Percentiles rank a stretch among this genome's conserved stretches.
These are phyloP conservation scores for Senna siamea DNA, from an alignment of 306 rosid genomes.

Conservation along the genomic window DNA sequence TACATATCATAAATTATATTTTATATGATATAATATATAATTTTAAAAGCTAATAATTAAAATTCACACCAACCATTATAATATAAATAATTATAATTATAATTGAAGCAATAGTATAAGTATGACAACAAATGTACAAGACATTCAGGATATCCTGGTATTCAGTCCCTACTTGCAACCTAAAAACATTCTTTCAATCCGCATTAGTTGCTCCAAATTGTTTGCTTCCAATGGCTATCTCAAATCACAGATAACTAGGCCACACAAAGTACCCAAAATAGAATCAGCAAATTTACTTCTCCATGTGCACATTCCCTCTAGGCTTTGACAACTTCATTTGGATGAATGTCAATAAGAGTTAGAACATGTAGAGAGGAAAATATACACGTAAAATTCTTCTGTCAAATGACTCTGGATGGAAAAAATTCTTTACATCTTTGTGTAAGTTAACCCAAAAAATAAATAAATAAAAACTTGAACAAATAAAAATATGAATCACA, in stretches of 20 bases:
- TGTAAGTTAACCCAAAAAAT: constrained; percentile 49
- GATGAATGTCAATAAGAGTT: constrained; percentile 32
- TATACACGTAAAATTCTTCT: constrained; percentile 42
- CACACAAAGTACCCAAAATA: background rate
- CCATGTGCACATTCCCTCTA: background rate
- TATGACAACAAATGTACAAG: background rate
- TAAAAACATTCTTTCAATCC: too few relatives aligned
- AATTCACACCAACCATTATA: too few relatives aligned
- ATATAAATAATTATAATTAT: too few relatives aligned
- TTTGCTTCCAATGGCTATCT: background rate
- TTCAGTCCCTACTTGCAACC: too few relatives aligned
- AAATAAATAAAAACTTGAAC: constrained; percentile 39
- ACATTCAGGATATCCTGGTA: background rate
- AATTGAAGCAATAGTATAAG: too few relatives aligned
- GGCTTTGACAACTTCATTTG: background rate
- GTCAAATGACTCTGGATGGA: constrained; percentile 44
- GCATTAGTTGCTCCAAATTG: background rate
- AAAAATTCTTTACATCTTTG: constrained; percentile 69
- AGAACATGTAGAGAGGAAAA: constrained; percentile 32
- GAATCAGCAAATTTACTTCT: background rate
- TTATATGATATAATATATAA: too few relatives aligned
- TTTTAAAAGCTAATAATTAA: too few relatives aligned
- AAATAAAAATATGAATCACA: constrained; percentile 46
- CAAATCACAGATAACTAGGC: background rate
- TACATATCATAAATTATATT: too few relatives aligned